Conservation (phyloP, 2,329 filamentous ascomycete genomes). For the Aspergillus bombycis region DNA sequence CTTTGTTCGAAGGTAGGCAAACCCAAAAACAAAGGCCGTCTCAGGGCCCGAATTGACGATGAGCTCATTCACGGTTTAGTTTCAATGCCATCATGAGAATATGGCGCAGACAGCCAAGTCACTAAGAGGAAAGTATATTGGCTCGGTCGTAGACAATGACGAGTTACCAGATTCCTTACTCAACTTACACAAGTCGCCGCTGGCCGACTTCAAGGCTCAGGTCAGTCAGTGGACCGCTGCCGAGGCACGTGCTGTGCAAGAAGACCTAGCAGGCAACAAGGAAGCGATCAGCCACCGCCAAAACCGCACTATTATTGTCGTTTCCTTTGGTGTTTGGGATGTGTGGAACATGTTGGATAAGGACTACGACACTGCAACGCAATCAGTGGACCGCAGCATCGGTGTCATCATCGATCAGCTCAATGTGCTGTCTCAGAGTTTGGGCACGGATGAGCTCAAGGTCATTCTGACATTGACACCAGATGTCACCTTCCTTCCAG, state of each 20-base stretch:
- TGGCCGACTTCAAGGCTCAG: constrained; percentile 42
- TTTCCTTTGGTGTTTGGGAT: constrained; percentile 46
- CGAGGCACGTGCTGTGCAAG: constrained; percentile 30
- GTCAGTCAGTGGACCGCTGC: constrained; percentile 38
- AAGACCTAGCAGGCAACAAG: constrained; percentile 25
- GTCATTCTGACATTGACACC: constrained; percentile 42
- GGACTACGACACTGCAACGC: constrained; percentile 29
- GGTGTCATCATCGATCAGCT: constrained; percentile 38
- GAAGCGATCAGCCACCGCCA: constrained; percentile 25
- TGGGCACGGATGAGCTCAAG: constrained; percentile 34
- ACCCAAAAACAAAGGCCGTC: constrained; percentile 2
- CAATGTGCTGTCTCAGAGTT: constrained; percentile 32
- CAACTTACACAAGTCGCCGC: constrained; percentile 28
- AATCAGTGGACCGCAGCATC: constrained; percentile 35
- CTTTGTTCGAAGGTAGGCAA: constrained; percentile 40
- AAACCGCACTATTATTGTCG: constrained; percentile 38
- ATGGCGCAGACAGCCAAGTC: constrained; percentile 35
- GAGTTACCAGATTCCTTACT: constrained; percentile 30
- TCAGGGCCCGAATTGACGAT: not conserved
- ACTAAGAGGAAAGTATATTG: constrained; percentile 29
- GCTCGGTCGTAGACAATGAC: constrained; percentile 38
- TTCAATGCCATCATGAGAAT: constrained; percentile 39
- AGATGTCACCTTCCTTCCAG: constrained; percentile 46
- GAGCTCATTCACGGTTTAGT: constrained; percentile 22
- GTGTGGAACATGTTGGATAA: constrained; percentile 39